Evolutionary conservation across 75 land plant species (phyloP), one percentile per base, ranked within the genome.

Genomic region (Picea glauca): DNA sequence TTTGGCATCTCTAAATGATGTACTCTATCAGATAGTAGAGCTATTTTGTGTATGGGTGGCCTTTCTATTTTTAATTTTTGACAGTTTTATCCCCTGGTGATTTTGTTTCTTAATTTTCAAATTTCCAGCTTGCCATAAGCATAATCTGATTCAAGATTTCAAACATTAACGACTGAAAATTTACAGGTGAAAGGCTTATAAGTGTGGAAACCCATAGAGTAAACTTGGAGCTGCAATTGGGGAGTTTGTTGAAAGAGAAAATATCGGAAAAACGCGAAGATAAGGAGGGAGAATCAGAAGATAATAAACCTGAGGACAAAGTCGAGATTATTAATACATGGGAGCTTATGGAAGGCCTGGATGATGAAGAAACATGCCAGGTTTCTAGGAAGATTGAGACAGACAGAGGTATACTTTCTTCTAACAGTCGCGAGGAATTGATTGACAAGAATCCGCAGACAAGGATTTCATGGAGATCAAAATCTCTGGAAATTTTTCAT

Each of bases 271-370:
- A 67, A 17, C 5, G 2, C 23, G 40, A 18, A 68, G 11, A 15
- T n/a, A 15, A 12, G 0, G 12, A 18, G 50, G 11, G 9, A 46
- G 11, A 46, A 46, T 46, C 11, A 8, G 11, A 46, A 46, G 0
- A 70, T 11, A 4, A 17, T 35, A 70, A 43, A 20, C 23, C 23
- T 43, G 72, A 68, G 73, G 54, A 70, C 21, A 70, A 40, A 12
- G 9, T 1, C 2, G 73, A 38, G 26, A 8, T 70, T 70, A 70
- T 70, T 70, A 40, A 70, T 18, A 70, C 54, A 43, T 70, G 73
- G 73, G 73, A 70, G 50, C 73, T 70, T 18, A 70, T 70, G 73
- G 54, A 38, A 20, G 73, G 73, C 2, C 73, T 70, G 13, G 73
- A 70, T 7, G 73, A 70, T 70, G 73, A 35, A 38, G 73, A 43